These are phyloP conservation scores for Cicer chorassanicum DNA, from an alignment of 306 rosid species.

Conservation along the genomic window DNA sequence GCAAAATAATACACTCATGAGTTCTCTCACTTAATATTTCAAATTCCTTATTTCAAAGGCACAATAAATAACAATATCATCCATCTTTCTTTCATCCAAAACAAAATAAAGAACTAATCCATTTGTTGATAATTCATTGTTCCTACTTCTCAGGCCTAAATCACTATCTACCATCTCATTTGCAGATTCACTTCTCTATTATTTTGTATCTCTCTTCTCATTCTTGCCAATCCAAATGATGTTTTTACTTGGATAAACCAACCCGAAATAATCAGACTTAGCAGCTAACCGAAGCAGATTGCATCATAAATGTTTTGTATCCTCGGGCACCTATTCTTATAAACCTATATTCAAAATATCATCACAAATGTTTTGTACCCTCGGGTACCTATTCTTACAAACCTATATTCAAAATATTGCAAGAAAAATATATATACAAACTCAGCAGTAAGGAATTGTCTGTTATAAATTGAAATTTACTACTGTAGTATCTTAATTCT, in stretches of 20 bases:
- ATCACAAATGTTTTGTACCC: neutral
- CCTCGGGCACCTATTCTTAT: constrained; percentile 5
- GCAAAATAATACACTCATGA: constrained; percentile 4
- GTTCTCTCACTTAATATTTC: neutral
- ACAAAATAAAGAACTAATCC: neutral
- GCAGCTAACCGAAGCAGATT: neutral
- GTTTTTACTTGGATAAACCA: neutral
- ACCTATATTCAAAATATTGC: constrained; percentile 13
- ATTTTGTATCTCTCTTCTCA: neutral
- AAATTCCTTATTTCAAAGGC: constrained; percentile 2
- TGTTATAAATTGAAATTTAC: neutral
- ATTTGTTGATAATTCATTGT: neutral
- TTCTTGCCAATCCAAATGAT: neutral
- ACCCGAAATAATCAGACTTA: neutral
- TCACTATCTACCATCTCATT: constrained; percentile 30
- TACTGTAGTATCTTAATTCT: neutral
- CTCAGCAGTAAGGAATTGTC: neutral
- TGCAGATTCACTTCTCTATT: neutral
- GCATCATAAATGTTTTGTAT: neutral
- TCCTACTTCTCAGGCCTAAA: neutral
- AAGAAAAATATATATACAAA: neutral
- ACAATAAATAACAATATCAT: constrained; percentile 15
- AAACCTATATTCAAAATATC: constrained; percentile 18
- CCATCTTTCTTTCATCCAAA: constrained; percentile 28
- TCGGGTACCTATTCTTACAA: constrained; percentile 13